These are phyloP conservation scores for Myxozyma nipponensis DNA, from an alignment of 805 yeast species.

Conservation along the genomic window DNA sequence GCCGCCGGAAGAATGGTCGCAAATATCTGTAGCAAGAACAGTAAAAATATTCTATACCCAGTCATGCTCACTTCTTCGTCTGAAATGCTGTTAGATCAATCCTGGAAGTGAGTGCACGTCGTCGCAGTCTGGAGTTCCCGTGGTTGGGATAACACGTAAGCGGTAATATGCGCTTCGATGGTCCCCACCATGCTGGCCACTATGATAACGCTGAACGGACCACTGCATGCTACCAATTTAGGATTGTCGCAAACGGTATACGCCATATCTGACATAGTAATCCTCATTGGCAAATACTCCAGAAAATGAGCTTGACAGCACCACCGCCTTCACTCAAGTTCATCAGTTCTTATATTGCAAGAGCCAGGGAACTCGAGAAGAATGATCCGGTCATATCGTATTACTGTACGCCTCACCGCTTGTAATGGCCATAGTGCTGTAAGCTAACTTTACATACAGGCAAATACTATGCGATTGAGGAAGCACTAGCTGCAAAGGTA, in stretches of 20 bases:
- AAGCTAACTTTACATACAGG: constrained; percentile 11
- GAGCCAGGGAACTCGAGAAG: constrained; percentile 54
- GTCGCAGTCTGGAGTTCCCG: too few species aligned
- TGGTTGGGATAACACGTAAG: too few species aligned
- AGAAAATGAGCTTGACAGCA: constrained; percentile 1
- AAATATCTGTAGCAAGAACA: background rate
- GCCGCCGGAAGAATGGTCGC: background rate
- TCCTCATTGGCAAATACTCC: background rate
- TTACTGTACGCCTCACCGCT: constrained; percentile 51
- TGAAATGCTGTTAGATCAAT: too few species aligned
- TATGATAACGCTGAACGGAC: background rate
- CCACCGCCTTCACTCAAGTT: constrained; percentile 25
- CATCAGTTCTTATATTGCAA: constrained; percentile 47
- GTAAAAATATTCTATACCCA: background rate
- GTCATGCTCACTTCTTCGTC: too few species aligned
- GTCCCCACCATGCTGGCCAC: background rate
- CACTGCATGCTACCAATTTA: background rate
- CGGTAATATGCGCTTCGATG: background rate
- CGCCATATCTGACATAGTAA: background rate
- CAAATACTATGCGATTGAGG: constrained; percentile 65
- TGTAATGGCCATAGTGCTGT: background rate
- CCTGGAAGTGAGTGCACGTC: too few species aligned
- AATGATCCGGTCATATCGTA: constrained; percentile 69
- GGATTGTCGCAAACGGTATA: too few species aligned
- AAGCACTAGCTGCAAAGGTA: constrained; percentile 55